These are phyloP conservation scores for Trichoderma afroharzianum DNA, from an alignment of 2,329 filamentous ascomycete species.

Conservation along the genomic window DNA sequence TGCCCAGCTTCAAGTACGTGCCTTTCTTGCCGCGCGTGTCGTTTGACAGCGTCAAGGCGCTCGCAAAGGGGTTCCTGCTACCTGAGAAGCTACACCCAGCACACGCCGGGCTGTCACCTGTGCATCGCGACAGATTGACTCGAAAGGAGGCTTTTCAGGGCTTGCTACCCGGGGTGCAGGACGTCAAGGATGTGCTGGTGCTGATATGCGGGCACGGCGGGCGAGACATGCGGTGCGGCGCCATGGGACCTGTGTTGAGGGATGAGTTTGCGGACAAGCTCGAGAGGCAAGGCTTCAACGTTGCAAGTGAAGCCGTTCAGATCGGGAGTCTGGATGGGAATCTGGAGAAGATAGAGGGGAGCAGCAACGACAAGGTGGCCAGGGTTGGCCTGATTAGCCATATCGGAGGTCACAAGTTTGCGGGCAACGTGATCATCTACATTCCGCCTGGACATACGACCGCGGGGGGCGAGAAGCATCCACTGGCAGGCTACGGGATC, in stretches of 20 bases:
- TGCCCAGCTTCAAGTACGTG: constrained; percentile 81
- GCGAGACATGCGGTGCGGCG: constrained; percentile 77
- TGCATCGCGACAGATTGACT: constrained; percentile 50
- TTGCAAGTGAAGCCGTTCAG: constrained; percentile 46
- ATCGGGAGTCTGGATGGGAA: constrained; percentile 21
- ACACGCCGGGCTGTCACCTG: constrained; percentile 57
- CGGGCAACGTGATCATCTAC: constrained; percentile 80
- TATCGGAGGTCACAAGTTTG: constrained; percentile 81
- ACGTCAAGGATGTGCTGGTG: constrained; percentile 67
- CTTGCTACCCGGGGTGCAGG: constrained; percentile 54
- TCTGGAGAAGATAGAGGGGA: constrained; percentile 24
- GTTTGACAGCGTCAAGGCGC: constrained; percentile 51
- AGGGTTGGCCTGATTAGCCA: constrained; percentile 71
- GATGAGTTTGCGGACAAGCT: constrained; percentile 65
- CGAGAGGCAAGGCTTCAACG: constrained; percentile 43
- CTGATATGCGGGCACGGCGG: constrained; percentile 85
- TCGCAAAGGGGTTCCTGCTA: constrained; percentile 64
- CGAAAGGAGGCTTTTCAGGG: constrained; percentile 51
- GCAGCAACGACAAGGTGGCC: constrained; percentile 38
- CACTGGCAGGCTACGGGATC: constrained; percentile 66
- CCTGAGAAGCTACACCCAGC: constrained; percentile 58
- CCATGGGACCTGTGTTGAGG: constrained; percentile 70
- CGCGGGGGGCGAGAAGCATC: constrained; percentile 44
- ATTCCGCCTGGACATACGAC: constrained; percentile 55
- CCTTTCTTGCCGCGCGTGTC: constrained; percentile 63